Evolutionary conservation across 257 asterid species (phyloP).

Genomic region (Anisodus acutangulus): DNA sequence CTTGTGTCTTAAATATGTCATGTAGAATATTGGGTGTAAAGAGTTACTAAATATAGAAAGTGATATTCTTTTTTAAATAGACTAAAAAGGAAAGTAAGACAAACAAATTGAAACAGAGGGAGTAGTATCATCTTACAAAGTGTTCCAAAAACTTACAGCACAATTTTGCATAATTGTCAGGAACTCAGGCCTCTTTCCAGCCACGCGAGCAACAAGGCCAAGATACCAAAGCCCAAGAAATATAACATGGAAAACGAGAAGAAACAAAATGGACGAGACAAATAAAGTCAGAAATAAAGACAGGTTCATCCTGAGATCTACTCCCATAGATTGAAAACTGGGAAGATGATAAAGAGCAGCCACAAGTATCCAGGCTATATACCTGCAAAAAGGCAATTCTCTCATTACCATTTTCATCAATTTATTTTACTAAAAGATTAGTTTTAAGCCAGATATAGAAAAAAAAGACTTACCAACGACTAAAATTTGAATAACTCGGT

Average conservation of each 20-base stretch:
- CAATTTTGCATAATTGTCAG: slow-evolving; percentile 90
- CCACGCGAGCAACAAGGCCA: slow-evolving; percentile 97
- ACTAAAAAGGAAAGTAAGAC: no score
- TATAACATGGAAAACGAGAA: slow-evolving; percentile 82
- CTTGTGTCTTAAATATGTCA: no score
- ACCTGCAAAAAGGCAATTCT: slow-evolving; percentile 57
- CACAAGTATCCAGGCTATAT: slow-evolving; percentile 86
- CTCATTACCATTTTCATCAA: slow-evolving; percentile 23
- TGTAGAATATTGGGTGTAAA: no score
- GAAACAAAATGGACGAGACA: slow-evolving; percentile 85
- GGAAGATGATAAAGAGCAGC: slow-evolving; percentile 99
- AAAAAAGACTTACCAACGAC: slow-evolving; percentile 72
- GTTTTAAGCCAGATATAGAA: slow-evolving; percentile 1
- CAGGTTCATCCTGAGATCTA: slow-evolving; percentile 95
- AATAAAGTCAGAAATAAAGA: slow-evolving; percentile 86
- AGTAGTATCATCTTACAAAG: slow-evolving; percentile 28
- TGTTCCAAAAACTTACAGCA: slow-evolving; percentile 64
- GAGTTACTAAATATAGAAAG: no score
- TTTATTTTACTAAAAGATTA: not conserved
- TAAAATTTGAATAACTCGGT: slow-evolving; percentile 96
- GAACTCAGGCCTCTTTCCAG: slow-evolving; percentile 89
- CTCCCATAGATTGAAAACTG: slow-evolving; percentile 99
- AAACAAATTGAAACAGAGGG: no score
- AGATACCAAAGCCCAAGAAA: slow-evolving; percentile 94
- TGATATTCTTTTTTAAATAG: no score